Base-by-base conservation (phyloP, 2,329 filamentous ascomycete genomes). In the Monosporascus sp. region DNA sequence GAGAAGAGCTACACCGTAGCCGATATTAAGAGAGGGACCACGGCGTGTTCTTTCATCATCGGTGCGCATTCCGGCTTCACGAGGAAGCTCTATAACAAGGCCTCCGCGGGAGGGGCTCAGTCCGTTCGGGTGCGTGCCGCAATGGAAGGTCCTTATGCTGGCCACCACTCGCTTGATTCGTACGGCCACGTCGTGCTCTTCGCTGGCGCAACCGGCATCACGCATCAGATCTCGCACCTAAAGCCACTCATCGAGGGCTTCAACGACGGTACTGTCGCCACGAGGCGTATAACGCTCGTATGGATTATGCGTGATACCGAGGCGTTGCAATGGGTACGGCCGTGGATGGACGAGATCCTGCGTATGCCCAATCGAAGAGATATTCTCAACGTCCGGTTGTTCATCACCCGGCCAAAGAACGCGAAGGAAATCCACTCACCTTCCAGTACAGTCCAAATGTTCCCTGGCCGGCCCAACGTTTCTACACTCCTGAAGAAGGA, bases 241-340 rank as follows among this genome's bases (percentile, higher is more conserved):
- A 86, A 85, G 52, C 87, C 94, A 50, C 76, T 93, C 5, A 80
- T 93, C 54, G 74, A 84, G 51, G 87, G 87, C 4, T 87, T 81
- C 69, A 82, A 83, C 51, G 76, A 82, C 1, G 82, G 84, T 54
- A 91, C 85, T 1, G 85, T 91, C 38, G 91, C 93, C 5, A 90
- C 90, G 3, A 86, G 91, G 50, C 85, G 87, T 41, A 74, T 97
- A 47, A 89, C 87, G 1, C 83, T 97, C 7, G 83, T 97, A 55
- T 97, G 94, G 94, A 87, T 96, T 65, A 88, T 97, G 59, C 90
- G 94, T 57, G 90, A 91, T 52, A 87, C 88, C 38, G 88, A 96
- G 65, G 86, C 93, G 53, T 81, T 97, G 7, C 90, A 96, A 70
- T 97, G 94, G 93, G 89, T 96, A 54, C 84, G 90, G 7, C 89